Conservation (phyloP, 1,284 basidiomycete genomes). For the Cystobasidium pallidum region DNA sequence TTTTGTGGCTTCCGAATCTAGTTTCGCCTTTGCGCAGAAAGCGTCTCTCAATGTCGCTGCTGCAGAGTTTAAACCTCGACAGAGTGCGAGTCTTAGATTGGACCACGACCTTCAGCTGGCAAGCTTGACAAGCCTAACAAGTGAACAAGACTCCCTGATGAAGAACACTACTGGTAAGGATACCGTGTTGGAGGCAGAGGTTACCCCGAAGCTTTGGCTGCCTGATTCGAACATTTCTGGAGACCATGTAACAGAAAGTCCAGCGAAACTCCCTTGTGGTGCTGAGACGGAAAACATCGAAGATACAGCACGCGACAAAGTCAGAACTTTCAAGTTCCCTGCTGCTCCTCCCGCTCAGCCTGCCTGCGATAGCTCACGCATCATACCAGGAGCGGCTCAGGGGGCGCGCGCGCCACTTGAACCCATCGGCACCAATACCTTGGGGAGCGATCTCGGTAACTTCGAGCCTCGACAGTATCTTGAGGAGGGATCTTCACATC, state of each 20-base stretch:
- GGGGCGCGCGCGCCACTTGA: constrained; percentile 22
- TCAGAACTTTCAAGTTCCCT: constrained; percentile 28
- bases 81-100: neutral
- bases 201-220: neutral
- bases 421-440: constrained; percentile 34
- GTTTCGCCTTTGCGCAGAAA: neutral
- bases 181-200: neutral
- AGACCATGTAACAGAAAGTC: neutral
- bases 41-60: constrained; percentile 14
- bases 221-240: neutral
- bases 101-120: neutral
- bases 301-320: neutral
- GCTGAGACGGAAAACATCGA: neutral
- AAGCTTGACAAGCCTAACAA: neutral
- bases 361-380: neutral
- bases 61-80: constrained; percentile 13
- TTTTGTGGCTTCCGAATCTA: neutral
- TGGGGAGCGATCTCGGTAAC: neutral
- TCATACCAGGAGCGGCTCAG: too few species aligned
- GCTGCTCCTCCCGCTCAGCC: constrained; percentile 1
- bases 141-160: neutral
- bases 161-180: neutral
- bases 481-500: too few species aligned
- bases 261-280: too few species aligned
- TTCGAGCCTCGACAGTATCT: too few species aligned